Evolutionary conservation across 768 basidiomycete genomes (phyloP), one percentile per base, ranked within the genome.

Genomic region (Arthromyces matolae): DNA sequence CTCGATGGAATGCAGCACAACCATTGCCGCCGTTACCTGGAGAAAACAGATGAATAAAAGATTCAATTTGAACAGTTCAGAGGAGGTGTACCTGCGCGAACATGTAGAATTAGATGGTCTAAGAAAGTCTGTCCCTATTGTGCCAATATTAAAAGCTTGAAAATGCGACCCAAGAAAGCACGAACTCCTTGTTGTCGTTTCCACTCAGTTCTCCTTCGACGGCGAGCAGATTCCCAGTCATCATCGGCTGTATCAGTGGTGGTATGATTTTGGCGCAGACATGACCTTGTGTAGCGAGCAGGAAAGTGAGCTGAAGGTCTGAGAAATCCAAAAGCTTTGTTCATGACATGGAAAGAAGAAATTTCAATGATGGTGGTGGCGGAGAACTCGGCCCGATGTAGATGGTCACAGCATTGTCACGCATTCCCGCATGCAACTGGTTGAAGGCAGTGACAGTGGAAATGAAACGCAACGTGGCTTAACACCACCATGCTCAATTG

Each of bases 1-100:
- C 92, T 48, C 91, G 83, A 59, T 93, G 87, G 58, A 97, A 96
- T 5, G 95, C 93, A 19, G 87, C 90, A 53, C 93, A 90, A 19
- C 95, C 95, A 47, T 91, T 74, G 0, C 95, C 95, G 16, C 94
- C 94, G 58, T 78, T 82, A 13, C 93, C 93, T 89, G 56, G n/a
- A 31, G 31, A 42, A 39, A 25, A 7, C 34, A 48, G 32, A 36
- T 42, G 18, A 50, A 25, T 51, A 35, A 3, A 25, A 32, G 16
- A 43, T 20, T 24, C 38, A 36, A 42, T 14, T 10, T 23, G 5
- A 41, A 3, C 3, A 6, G 33, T 53, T n/a, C n/a, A n/a, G n/a
- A n/a, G n/a, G n/a, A n/a, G n/a, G 75, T 52, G 24, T 57, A 87
- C 91, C 91, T 57, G 75, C 89, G 49, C 86, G 78, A 18, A 93